Evolutionary conservation across 306 rosid species (phyloP), one percentile per base, ranked within the genome.

Genomic region (Acacia crassicarpa): DNA sequence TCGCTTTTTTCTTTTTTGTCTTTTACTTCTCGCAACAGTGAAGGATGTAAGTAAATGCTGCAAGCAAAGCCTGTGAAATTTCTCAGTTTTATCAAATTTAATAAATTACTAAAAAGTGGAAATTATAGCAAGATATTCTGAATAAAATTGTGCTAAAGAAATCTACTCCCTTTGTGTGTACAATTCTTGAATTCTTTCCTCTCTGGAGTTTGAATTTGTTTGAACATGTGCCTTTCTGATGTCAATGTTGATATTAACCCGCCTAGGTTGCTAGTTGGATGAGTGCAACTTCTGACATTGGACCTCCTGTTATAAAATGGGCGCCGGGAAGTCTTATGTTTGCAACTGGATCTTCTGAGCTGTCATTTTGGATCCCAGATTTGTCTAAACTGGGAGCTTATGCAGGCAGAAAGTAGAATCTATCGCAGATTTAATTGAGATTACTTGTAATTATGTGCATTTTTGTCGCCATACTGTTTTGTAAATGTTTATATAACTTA

Each of bases 321-420:
- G 98, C 96, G 68, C 97, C 98, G 1, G 97, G 98, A 84, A 92
- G 84, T 84, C 98, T 95, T 70, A 92, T 92, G 94, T 95, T 95
- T 81, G 94, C 88, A 19, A 91, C 99, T 16, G 99, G 99, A 66
- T 93, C 98, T 17, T 89, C 98, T 61, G 99, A 92, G 84, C 79
- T 93, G 58, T 91, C 99, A 83, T 95, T 95, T 80, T 95, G 97
- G 98, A 66, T 95, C 78, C 99, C 98, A 5, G 97, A 95, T 88
- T 86, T 93, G 87, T 95, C 99, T 30, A 95, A 95, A 83, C 75
- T 92, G 74, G 99, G 96, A 74, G 87, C 99, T 59, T 92, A 89
- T 62, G 98, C 87, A 35, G 72, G 72, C 48, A 61, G 66, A 41
- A 80, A 53, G 74, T 49, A 51, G 58, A 51, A 49, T 49, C 56